These are phyloP conservation scores for Caloboletus firmus DNA, from an alignment of 1,284 basidiomycete species.

Conservation along the genomic window DNA sequence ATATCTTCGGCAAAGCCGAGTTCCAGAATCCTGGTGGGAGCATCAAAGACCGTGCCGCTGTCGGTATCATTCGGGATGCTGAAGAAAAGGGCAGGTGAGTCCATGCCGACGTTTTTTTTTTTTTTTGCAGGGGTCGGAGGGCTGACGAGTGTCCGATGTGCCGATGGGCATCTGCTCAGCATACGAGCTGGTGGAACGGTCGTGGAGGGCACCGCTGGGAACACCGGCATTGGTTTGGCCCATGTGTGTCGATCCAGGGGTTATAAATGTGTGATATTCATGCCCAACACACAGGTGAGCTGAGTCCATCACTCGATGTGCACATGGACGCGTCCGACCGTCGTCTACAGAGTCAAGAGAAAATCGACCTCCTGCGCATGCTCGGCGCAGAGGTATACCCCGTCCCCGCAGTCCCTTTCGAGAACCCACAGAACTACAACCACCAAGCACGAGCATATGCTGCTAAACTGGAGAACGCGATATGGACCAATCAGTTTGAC, in stretches of 20 bases:
- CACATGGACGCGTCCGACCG: not conserved
- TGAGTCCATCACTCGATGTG: not conserved
- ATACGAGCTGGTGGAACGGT: conserved; percentile 92
- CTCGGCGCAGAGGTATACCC: conserved; percentile 95
- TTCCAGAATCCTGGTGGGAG: conserved; percentile 99
- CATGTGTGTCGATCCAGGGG: conserved; percentile 92
- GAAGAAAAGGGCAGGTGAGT: conserved; percentile 80
- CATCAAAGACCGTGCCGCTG: conserved; percentile 96
- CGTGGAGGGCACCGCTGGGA: conserved; percentile 98
- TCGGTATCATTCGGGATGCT: conserved; percentile 87
- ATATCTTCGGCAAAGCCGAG: conserved; percentile 94
- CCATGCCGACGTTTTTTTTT: not conserved
- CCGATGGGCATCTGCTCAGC: conserved; percentile 41
- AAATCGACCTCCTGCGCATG: conserved; percentile 97
- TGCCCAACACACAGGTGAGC: conserved; percentile 90
- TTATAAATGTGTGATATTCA: conserved; percentile 99
- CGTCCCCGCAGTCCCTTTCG: conserved; percentile 95
- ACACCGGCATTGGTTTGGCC: conserved; percentile 96
- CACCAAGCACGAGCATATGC: conserved; percentile 95
- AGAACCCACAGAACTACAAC: conserved; percentile 97
- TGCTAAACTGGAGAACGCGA: conserved; percentile 78
- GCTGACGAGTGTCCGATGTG: no score
- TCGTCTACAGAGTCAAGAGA: conserved; percentile 80
- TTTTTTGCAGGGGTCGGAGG: not conserved
- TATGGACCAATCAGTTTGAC: conserved; percentile 99